phyloP scores from a whole-genome alignment of 331 rosid species.

The Malus hybrid region DNA sequence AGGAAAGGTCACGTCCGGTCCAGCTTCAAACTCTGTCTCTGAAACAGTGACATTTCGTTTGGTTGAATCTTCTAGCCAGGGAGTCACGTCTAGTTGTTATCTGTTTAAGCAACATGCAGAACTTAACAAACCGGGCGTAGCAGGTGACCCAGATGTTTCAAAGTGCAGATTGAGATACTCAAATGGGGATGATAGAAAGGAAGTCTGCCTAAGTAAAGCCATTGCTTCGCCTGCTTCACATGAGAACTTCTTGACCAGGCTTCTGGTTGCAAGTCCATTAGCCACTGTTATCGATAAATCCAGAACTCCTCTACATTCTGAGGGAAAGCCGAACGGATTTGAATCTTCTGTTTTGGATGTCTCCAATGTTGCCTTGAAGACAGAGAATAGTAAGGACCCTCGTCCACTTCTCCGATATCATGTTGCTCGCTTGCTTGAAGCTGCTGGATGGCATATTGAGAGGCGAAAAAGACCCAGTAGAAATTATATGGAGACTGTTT shows the following conservation, averaged over 20 bases:
- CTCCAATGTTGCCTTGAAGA: constrained; percentile 30
- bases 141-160: constrained; percentile 31
- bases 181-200: constrained; percentile 43
- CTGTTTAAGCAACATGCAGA: constrained; percentile 42
- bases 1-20: constrained; percentile 24
- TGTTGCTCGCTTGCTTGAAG: constrained; percentile 45
- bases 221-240: constrained; percentile 84
- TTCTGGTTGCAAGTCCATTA: constrained; percentile 47
- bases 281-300: constrained; percentile 33
- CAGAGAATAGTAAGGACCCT: constrained; percentile 45
- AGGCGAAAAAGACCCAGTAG: constrained; percentile 71
- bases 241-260: constrained; percentile 76
- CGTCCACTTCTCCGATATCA: constrained; percentile 57
- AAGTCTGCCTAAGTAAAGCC: constrained; percentile 34
- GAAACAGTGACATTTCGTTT: constrained; percentile 48
- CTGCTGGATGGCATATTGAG: constrained; percentile 78
- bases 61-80: constrained; percentile 75
- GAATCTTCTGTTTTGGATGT: constrained; percentile 27
- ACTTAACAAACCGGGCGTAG: constrained; percentile 20
- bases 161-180: constrained; percentile 28
- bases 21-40: constrained; percentile 29
- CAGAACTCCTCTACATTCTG: constrained; percentile 44
- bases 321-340: constrained; percentile 35
- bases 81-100: constrained; percentile 69
- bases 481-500: constrained; percentile 55